Conservation (phyloP, 306 rosid genomes). For the Senna tora region DNA sequence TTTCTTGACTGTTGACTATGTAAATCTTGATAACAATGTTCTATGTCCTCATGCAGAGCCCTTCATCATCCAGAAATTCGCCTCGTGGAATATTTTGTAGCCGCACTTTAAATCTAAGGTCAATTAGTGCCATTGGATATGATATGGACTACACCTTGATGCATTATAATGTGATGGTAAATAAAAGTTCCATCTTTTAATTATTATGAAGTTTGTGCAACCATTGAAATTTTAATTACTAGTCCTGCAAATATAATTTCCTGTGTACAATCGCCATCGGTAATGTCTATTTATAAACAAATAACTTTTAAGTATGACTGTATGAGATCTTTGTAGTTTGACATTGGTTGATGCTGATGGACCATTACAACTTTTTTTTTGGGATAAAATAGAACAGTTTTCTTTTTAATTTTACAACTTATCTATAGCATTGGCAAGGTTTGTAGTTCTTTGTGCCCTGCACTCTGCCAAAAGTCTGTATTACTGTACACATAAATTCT, state of each 20-base stretch:
- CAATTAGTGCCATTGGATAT: constrained; percentile 97
- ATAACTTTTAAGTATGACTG: neutral
- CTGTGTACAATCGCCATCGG: constrained; percentile 22
- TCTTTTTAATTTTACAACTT: constrained; percentile 16
- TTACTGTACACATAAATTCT: constrained; percentile 16
- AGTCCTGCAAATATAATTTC: constrained; percentile 5
- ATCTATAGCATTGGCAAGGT: constrained; percentile 17
- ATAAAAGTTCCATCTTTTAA: constrained; percentile 30
- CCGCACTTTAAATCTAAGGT: constrained; percentile 93
- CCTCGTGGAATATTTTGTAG: constrained; percentile 90
- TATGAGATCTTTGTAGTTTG: constrained; percentile 5
- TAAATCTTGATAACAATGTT: constrained; percentile 28
- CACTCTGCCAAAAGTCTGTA: constrained; percentile 19
- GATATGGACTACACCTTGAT: constrained; percentile 98
- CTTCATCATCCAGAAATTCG: constrained; percentile 75
- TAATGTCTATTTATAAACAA: constrained; percentile 18
- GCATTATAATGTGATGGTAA: constrained; percentile 93
- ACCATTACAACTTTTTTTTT: too few species aligned
- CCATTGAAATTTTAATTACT: constrained; percentile 28
- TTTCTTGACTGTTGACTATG: constrained; percentile 13
- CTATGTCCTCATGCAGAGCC: constrained; percentile 62
- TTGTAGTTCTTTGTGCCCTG: constrained; percentile 2
- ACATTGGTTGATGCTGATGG: constrained; percentile 16
- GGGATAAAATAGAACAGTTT: constrained; percentile 12
- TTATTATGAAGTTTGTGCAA: neutral